Base-by-base conservation (phyloP, 768 basidiomycete species). In the Agrocybe chaxingu region DNA sequence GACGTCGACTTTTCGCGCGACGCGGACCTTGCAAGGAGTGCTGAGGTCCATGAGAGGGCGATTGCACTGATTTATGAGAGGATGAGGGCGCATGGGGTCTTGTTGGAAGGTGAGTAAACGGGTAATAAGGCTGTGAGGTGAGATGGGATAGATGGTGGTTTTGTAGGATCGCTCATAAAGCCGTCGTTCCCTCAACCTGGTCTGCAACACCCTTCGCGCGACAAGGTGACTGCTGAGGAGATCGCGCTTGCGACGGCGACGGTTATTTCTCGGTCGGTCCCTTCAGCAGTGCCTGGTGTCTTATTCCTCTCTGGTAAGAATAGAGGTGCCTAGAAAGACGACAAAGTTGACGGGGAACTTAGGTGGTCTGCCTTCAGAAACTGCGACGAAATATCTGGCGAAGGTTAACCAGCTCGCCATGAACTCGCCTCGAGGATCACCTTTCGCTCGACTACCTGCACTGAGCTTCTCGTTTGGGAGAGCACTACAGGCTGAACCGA, bases 151-250 rank as follows among this genome's bases (percentile, higher is more conserved):
- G 45, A 48, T 46, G n/a, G 38, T 34, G 35, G 12, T 19, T 29
- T 6, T 36, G 30, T 40, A 79, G 77, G 76, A 16, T 71, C 75
- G 4, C 66, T 79, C 38, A 72, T 81, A 53, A 80, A 79, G 48
- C 75, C 76, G 3, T 79, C 75, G 1, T 80, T 79, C 64, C 69
- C 77, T 29, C 77, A 79, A 55, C 73, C 77, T 11, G 74, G 77
- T 7, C 56, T 74, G 16, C 69, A 75, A 52, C 68, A 74, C 45
- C 65, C 69, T 1, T 71, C 70, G 12, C 68, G 73, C 33, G 57
- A 54, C 7, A 66, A 53, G 24, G 66, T 66, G 1, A 70, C 71
- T 12, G 55, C 72, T 11, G 68, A 72, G 24, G 67, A 74, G 5
- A 74, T 80, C 45, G 76, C 71, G 4, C 59, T 73, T 13, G 77